phyloP scores from a whole-genome alignment of 176 grass and related monocot genomes.

The Tuctoria greenei region DNA sequence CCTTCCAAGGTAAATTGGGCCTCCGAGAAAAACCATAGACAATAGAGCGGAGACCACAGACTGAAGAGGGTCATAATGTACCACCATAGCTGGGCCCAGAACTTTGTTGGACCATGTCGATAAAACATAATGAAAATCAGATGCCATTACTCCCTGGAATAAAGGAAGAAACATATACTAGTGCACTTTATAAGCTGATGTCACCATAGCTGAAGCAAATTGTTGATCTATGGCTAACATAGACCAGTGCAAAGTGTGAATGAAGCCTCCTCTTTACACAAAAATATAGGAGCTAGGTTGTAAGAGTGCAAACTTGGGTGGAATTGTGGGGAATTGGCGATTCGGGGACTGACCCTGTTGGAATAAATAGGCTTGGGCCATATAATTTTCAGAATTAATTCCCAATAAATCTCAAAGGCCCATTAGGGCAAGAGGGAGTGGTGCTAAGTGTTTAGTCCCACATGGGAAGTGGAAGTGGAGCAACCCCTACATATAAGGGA shows the following conservation, averaged over 20 bases:
- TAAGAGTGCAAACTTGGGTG: neutral
- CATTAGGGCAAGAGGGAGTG: no score
- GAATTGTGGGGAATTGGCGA: neutral
- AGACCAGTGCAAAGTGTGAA: conserved; percentile 22
- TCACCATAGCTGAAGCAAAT: no score
- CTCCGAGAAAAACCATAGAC: conserved; percentile 77
- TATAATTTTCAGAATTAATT: no score
- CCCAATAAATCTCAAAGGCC: no score
- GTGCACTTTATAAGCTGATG: no score
- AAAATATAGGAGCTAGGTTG: neutral
- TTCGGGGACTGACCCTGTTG: conserved; percentile 51
- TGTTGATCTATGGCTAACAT: neutral
- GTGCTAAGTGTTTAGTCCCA: no score
- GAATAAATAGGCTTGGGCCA: no score
- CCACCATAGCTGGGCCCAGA: conserved; percentile 82
- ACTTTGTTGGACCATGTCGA: conserved; percentile 97
- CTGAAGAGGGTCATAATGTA: conserved; percentile 83
- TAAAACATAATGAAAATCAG: conserved; percentile 75
- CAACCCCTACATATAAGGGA: no score
- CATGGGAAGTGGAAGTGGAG: no score
- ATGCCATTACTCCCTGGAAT: conserved; percentile 73
- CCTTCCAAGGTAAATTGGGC: conserved; percentile 88
- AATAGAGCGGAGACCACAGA: conserved; percentile 72
- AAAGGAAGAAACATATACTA: neutral
- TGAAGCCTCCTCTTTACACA: neutral